Evolutionary conservation across 2,329 filamentous ascomycete genomes (phyloP).

Genomic region (Pleochaeta shiraiana): DNA sequence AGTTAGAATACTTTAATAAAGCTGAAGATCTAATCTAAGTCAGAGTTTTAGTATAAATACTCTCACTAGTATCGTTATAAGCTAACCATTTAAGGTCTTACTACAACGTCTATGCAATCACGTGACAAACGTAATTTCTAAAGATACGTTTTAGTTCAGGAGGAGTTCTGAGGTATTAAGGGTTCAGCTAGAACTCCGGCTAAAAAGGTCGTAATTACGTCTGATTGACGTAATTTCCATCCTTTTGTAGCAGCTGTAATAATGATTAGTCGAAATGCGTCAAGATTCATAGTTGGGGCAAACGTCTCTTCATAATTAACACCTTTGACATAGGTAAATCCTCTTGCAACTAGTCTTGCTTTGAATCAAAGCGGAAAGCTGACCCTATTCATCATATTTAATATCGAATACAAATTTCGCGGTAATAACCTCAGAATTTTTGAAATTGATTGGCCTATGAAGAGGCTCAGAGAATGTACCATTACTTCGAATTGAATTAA

Average conservation of each 20-base stretch:
- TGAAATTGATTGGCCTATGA: too few species aligned
- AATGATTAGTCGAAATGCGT: background rate
- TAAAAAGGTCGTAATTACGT: constrained; percentile 13
- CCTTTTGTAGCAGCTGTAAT: background rate
- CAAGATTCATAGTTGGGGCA: background rate
- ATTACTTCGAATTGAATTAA: too few species aligned
- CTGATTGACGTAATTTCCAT: background rate
- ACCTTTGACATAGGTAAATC: background rate
- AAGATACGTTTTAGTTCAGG: constrained; percentile 6
- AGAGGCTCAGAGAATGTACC: too few species aligned
- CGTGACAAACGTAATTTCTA: constrained; percentile 8
- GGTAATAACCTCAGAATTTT: too few species aligned
- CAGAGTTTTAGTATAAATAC: too few species aligned
- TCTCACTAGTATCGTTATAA: too few species aligned
- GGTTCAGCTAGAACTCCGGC: constrained; percentile 14
- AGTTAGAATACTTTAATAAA: background rate
- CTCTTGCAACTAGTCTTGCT: background rate
- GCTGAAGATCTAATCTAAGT: background rate
- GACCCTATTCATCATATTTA: background rate
- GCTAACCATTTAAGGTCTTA: too few species aligned
- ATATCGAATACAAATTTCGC: background rate
- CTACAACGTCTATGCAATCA: too few species aligned
- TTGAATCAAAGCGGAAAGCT: background rate
- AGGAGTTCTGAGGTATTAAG: constrained; percentile 14
- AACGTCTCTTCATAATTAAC: background rate